phyloP scores from a whole-genome alignment of 1,139 yeast genomes.

The Lodderomyces orthopsilosis region DNA sequence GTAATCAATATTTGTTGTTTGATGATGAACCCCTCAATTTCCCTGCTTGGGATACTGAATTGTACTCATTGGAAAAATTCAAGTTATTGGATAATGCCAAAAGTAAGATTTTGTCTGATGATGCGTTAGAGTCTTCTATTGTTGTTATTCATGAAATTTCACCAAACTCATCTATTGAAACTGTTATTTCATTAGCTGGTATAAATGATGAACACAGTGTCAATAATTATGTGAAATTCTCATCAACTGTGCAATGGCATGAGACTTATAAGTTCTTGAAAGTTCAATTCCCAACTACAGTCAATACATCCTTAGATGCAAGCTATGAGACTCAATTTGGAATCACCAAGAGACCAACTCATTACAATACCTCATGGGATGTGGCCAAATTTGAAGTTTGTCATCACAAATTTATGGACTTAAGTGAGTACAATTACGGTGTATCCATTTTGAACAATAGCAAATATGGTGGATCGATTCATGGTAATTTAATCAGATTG shows the following conservation, averaged over 20 bases:
- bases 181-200: conserved; percentile 72
- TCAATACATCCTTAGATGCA: conserved; percentile 66
- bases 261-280: conserved; percentile 85
- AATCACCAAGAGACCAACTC: conserved; percentile 86
- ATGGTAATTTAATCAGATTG: conserved; percentile 83
- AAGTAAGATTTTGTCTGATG: conserved; percentile 50
- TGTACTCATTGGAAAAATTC: conserved; percentile 73
- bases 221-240: conserved; percentile 49
- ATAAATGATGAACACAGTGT: conserved; percentile 27
- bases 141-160: conserved; percentile 60
- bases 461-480: conserved; percentile 90
- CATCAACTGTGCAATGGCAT: conserved; percentile 78
- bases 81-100: conserved; percentile 43
- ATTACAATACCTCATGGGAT: conserved; percentile 93
- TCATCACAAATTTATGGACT: conserved; percentile 90
- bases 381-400: conserved; percentile 95
- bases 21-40: conserved; percentile 87
- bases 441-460: conserved; percentile 81
- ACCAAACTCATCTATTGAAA: conserved; percentile 54
- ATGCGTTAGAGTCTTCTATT: conserved; percentile 61
- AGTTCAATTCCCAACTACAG: conserved; percentile 90
- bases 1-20: conserved; percentile 74
- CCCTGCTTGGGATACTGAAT: conserved; percentile 98
- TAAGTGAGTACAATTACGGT: conserved; percentile 82
- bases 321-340: conserved; percentile 94